These are phyloP conservation scores for Angomonas deanei DNA, from an alignment of 208 protist genomes.

Conservation along the genomic window DNA sequence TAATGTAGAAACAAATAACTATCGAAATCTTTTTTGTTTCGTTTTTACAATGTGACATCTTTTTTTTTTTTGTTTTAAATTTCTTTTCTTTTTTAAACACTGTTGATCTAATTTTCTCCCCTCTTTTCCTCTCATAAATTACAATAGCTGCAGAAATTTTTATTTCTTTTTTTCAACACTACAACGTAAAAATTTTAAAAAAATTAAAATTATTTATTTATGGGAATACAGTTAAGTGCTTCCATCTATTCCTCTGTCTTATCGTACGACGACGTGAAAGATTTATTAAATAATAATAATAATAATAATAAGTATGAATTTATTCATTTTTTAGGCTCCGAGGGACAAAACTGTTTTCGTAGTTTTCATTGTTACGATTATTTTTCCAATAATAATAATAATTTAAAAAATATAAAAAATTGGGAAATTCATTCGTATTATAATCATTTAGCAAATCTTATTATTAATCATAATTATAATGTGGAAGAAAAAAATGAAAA, in stretches of 20 bases:
- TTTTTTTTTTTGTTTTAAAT: conserved; percentile 2
- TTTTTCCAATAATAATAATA: neutral
- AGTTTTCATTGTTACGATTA: conserved; percentile 54
- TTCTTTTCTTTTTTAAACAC: neutral
- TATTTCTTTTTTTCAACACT: too few relatives aligned
- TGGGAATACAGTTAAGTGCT: too few relatives aligned
- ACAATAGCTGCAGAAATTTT: neutral
- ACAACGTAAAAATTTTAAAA: too few relatives aligned
- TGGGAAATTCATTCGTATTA: neutral
- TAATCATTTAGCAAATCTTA: neutral
- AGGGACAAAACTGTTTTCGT: conserved; percentile 57
- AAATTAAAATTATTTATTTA: too few relatives aligned
- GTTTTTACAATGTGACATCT: neutral
- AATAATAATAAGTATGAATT: conserved; percentile 24
- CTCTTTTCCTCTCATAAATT: neutral
- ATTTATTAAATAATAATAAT: too few relatives aligned
- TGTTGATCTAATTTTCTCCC: neutral
- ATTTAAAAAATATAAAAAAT: neutral
- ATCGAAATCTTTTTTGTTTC: conserved; percentile 1
- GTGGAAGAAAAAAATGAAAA: neutral
- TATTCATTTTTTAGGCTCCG: conserved; percentile 41
- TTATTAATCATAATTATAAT: neutral
- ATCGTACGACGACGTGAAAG: too few relatives aligned
- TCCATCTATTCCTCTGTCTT: too few relatives aligned
- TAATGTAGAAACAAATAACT: conserved; percentile 5